These are phyloP conservation scores for Paramecium tetraurelia DNA, from an alignment of 73 alveolate genomes.

Conservation along the genomic window DNA sequence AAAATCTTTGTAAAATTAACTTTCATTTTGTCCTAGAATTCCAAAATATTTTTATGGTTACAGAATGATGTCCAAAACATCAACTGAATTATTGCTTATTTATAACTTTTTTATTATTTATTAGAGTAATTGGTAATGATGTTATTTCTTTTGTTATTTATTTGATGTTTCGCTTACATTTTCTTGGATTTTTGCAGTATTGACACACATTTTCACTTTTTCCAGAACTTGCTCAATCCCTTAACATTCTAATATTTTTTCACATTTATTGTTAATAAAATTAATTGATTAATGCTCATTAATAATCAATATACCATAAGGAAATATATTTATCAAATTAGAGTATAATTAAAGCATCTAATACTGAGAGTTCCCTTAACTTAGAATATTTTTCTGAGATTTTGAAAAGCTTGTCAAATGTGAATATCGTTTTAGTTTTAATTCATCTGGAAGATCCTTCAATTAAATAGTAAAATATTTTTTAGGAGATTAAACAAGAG, in stretches of 20 bases:
- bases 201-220: background rate
- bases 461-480: background rate
- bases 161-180: background rate
- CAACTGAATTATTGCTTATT: background rate
- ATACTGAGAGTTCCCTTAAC: background rate
- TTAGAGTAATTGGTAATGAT: background rate
- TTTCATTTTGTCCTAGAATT: background rate
- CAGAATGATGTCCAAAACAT: background rate
- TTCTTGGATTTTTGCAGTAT: background rate
- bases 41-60: background rate
- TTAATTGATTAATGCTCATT: background rate
- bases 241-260: background rate
- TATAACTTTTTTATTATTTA: background rate
- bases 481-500: background rate
- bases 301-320: background rate
- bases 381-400: background rate
- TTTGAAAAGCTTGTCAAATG: background rate
- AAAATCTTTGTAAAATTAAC: background rate
- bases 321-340: background rate
- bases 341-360: background rate
- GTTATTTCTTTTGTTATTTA: background rate
- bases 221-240: background rate
- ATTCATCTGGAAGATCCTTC: background rate
- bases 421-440: background rate
- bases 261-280: background rate